phyloP scores from a whole-genome alignment of 2,329 filamentous ascomycete genomes.

The Monilinia aucupariae region DNA sequence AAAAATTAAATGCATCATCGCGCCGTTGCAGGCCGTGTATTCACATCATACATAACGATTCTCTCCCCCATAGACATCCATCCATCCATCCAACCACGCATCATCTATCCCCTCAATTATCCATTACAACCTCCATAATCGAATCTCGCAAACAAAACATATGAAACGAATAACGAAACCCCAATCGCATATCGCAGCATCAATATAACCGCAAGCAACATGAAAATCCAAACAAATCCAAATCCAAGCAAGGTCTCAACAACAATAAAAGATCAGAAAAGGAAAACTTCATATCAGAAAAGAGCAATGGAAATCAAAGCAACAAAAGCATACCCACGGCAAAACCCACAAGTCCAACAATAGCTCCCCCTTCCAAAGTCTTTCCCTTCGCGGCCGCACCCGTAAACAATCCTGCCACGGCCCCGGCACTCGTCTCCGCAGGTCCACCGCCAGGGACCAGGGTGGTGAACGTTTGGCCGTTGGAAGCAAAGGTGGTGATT shows the following conservation, averaged over 20 bases:
- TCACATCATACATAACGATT: neutral
- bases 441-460: neutral
- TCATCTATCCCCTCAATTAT: neutral
- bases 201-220: neutral
- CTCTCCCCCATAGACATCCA: neutral
- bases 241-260: slow-evolving; percentile 9
- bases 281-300: neutral
- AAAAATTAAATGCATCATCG: slow-evolving; percentile 7
- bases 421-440: neutral
- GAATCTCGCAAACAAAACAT: neutral
- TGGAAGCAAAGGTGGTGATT: neutral
- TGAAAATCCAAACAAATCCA: neutral
- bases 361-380: neutral
- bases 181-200: neutral
- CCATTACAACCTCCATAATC: neutral
- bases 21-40: neutral
- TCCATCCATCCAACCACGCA: neutral
- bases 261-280: neutral
- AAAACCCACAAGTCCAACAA: slow-evolving; percentile 13
- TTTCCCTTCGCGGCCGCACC: neutral
- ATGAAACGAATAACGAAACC: too few relatives aligned
- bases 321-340: slow-evolving; percentile 13
- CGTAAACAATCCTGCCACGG: neutral
- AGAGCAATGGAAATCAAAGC: slow-evolving; percentile 4
- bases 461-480: slow-evolving; percentile 3